Conservation (phyloP, 202 grass and related monocot species). For the Cymbopogon flexuosus region DNA sequence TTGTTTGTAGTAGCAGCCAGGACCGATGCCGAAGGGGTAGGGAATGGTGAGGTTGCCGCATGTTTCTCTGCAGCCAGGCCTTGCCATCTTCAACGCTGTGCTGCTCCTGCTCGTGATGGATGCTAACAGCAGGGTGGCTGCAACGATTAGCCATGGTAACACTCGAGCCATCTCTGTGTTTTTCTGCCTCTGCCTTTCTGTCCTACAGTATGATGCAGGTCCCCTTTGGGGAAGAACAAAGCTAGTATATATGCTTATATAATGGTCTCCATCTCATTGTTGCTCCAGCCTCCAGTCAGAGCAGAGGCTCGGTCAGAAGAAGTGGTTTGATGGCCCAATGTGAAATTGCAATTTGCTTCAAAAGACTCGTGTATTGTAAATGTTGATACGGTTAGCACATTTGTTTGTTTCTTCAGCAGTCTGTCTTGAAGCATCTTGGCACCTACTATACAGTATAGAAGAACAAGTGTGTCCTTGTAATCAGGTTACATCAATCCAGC, state of each 20-base stretch:
- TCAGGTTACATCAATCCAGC: too few relatives aligned
- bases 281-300: not conserved
- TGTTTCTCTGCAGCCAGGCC: slow-evolving; percentile 30
- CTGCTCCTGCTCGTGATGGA: not conserved
- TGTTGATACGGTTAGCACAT: not conserved
- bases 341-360: not conserved
- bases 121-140: slow-evolving; percentile 12
- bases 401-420: not conserved
- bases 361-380: not conserved
- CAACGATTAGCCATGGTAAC: slow-evolving; percentile 13
- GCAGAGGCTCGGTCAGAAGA: not conserved
- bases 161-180: slow-evolving; percentile 7
- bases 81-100: slow-evolving; percentile 10
- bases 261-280: not conserved
- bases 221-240: not conserved
- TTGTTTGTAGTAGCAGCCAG: not conserved
- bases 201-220: not conserved
- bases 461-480: too few relatives aligned
- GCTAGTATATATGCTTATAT: not conserved
- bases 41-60: slow-evolving; percentile 38
- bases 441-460: too few relatives aligned
- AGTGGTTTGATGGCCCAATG: not conserved
- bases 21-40: slow-evolving; percentile 55
- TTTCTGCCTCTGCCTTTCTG: not conserved
- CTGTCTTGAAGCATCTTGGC: not conserved